Conservation (phyloP, 2,329 filamentous ascomycete genomes). For the Aspergillus novofumigatus region DNA sequence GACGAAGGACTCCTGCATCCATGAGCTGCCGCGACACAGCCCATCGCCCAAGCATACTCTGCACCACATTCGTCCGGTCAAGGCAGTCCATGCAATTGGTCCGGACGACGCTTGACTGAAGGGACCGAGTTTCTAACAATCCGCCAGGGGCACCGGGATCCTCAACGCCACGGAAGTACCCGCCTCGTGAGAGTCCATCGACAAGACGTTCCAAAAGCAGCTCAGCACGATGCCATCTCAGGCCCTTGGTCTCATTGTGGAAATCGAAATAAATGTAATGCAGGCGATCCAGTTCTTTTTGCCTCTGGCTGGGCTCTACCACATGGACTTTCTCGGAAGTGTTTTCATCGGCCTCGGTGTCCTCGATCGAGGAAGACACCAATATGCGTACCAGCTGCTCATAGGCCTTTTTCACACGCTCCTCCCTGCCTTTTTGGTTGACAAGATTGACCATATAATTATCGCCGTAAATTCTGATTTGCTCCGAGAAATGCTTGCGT, state of each 20-base stretch:
- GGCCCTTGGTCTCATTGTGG: constrained; percentile 93
- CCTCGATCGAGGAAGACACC: constrained; percentile 64
- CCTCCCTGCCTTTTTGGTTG: constrained; percentile 90
- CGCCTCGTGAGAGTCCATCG: constrained; percentile 70
- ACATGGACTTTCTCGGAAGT: constrained; percentile 77
- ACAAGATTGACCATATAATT: constrained; percentile 97
- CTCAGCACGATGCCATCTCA: constrained; percentile 88
- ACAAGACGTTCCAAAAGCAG: constrained; percentile 78
- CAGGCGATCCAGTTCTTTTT: constrained; percentile 70
- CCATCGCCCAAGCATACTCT: constrained; percentile 92
- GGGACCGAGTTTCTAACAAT: constrained; percentile 71
- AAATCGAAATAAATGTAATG: constrained; percentile 99
- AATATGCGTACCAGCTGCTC: constrained; percentile 81
- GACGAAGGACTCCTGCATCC: constrained; percentile 73
- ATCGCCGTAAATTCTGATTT: constrained; percentile 89
- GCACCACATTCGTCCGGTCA: constrained; percentile 95
- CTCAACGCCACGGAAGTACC: constrained; percentile 90
- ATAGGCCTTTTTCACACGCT: constrained; percentile 85
- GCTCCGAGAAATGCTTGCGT: constrained; percentile 84
- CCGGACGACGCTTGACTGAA: constrained; percentile 85
- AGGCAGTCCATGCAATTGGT: constrained; percentile 99
- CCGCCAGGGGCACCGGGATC: constrained; percentile 68
- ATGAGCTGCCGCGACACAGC: constrained; percentile 83
- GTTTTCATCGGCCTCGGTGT: constrained; percentile 59
- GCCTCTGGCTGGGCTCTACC: constrained; percentile 60